phyloP scores from a whole-genome alignment of 2,329 filamentous ascomycete species.

The Fusarium anguioides region DNA sequence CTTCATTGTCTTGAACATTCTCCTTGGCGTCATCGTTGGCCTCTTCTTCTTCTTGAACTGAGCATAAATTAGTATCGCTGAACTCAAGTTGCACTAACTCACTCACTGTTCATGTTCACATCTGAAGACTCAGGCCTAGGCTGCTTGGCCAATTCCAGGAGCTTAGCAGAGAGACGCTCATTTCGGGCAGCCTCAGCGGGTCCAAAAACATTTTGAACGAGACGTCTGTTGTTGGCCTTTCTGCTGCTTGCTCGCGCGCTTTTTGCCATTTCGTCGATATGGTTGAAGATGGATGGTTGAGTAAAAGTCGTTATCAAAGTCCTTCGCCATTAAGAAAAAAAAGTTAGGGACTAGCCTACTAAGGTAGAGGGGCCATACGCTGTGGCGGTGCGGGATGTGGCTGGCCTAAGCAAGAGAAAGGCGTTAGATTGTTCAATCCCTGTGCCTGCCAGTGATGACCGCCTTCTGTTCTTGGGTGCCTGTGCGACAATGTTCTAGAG shows the following conservation, averaged over 20 bases:
- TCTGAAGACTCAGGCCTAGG: constrained; percentile 72
- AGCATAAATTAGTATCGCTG: constrained; percentile 9
- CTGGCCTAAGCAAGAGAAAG: not conserved
- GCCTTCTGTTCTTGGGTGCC: constrained; percentile 36
- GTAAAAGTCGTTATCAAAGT: constrained; percentile 32
- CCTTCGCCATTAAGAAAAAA: constrained; percentile 40
- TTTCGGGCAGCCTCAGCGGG: constrained; percentile 83
- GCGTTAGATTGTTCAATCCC: not conserved
- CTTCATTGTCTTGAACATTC: constrained; percentile 44
- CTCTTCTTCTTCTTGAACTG: constrained; percentile 47
- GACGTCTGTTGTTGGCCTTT: constrained; percentile 84
- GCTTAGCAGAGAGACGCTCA: constrained; percentile 85
- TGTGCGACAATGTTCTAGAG: constrained; percentile 12
- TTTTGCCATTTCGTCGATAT: constrained; percentile 78
- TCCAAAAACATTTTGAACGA: constrained; percentile 85
- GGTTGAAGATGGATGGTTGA: constrained; percentile 16
- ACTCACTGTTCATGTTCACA: constrained; percentile 59
- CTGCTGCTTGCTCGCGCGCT: constrained; percentile 80
- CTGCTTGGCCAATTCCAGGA: constrained; percentile 82
- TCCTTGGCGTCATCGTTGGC: constrained; percentile 47
- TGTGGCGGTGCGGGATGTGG: constrained; percentile 32
- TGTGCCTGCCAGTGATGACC: constrained; percentile 37
- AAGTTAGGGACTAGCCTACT: constrained; percentile 14
- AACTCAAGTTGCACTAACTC: not conserved
- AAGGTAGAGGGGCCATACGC: constrained; percentile 18